Base-by-base conservation (phyloP, 441 rosid species). In the Populus hybrid region DNA sequence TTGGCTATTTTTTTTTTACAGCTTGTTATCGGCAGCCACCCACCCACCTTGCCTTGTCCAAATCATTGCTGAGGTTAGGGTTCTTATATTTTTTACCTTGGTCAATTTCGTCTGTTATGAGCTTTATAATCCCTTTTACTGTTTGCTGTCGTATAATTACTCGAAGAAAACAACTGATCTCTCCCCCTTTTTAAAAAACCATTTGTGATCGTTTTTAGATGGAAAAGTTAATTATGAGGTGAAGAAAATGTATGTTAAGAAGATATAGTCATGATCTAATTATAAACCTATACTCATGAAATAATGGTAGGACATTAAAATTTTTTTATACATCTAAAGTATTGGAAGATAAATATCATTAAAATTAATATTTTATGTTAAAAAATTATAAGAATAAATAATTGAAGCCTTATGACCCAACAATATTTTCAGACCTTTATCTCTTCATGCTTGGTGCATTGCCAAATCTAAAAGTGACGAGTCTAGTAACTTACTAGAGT, bases 41-140 rank as follows among this genome's bases (percentile, higher is more conserved):
- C 64, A 78, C 32, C 32, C 32, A 30, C 76, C 6, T 36, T 11
- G 7, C 42, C 73, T 73, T 59, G 77, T 26, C 69, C 67, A 72
- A 32, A 24, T 50, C 70, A 21, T 34, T 69, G 2, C 21, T 35
- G 7, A 64, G 16, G 50, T 7, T 30, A 66, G 32, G 32, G 10
- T 26, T 53, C 8, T 18, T 28, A 1, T 53, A n/a, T 57, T 53
- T 50, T 53, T 26, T 14, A 8, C 65, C 50, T 12, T 66, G 36
- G 14, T 30, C 32, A 66, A 5, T 24, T 30, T 66, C 7, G 61
- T 53, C 21, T 53, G 21, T 18, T 1, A 18, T 18, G 61, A 53
- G n/a, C 61, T 53, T 53, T 53, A 6, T 18, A 16, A 18, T 16
- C 61, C 61, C 38, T 5, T 35, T 6, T 18, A 16, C 6, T 53